Evolutionary conservation across 805 yeast genomes (phyloP), one percentile per base, ranked within the genome.

Genomic region (Danielozyma ontarioensis): DNA sequence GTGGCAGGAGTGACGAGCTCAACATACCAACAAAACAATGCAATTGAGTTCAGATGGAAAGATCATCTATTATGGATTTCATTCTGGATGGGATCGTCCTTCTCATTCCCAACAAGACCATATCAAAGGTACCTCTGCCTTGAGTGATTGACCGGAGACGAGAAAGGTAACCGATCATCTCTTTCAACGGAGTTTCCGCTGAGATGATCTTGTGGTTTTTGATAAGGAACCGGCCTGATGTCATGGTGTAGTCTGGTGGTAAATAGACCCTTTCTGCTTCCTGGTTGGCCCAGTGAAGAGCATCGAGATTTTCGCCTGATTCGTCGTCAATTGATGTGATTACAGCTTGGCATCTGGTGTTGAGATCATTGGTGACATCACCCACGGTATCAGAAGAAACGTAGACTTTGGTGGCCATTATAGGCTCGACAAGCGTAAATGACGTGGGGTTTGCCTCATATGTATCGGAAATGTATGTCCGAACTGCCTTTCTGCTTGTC

Each of bases 101-200:
- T 43, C 78, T 76, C 83, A 87, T 87, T 3, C 87, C 84, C 25
- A 67, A 56, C 43, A 80, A 83, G 11, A 74, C 70, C 95, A 90
- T 85, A 39, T 78, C 77, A 55, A 84, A 88, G 2, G 78, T 73
- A 2, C 89, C 95, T 27, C 95, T 70, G 1, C 98, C 98, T 50
- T 87, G 88, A 0, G 97, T 89, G 45, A 88, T 62, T 24, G 93
- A 80, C 46, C 97, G 63, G 29, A 93, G 62, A 40, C 74, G 76
- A 8, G 80, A 76, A 37, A 87, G 68, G 54, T 93, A 93, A 0
- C 97, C 96, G 30, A 88, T 74, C 96, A 93, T 88, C 40, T 83
- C 94, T 39, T 80, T 72, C 51, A 93, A 64, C 3, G 98, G 97
- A 0, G 88, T 89, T 32, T 72, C 74, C 0, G 96, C 96, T n/a